Base-by-base conservation (phyloP, 2,329 filamentous ascomycete species). In the Hymenoscyphus scutula region DNA sequence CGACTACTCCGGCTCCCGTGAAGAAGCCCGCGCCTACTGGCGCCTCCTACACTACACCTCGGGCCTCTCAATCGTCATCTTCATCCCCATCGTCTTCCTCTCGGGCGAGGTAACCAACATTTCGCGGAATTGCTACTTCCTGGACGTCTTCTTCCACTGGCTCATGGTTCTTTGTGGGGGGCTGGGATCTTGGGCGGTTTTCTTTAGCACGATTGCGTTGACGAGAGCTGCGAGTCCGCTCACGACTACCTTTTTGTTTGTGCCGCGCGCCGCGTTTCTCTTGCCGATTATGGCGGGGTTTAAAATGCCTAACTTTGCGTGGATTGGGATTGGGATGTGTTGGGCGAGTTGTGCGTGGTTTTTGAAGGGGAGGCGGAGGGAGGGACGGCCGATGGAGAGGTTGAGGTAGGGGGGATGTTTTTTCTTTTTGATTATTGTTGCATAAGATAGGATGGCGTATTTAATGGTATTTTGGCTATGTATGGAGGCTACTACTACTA, bases 91-190 rank as follows among this genome's bases (percentile, higher is more conserved):
- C 53, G 76, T 82, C 23, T 69, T 83, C 29, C 64, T 84, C 19
- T 80, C 78, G 1, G 81, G 81, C 34, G 81, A 83, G 59, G 67
- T 82, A 1, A 69, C 72, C 5, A 76, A 80, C 61, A 82, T 84
- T 37, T 75, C 75, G 59, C 77, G 79, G 19, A 83, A 83, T 64
- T 82, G 82, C 61, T 82, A 82, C 60, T 80, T 82, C 71, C 76
- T 84, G 11, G 81, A 84, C 62, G 79, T 83, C 0, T 80, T 80
- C 2, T 84, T 80, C 70, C 82, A 83, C 73, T 84, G 81, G 81
- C 73, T 83, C 51, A 79, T 83, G 76, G 78, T 80, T 45, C 67
- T 78, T 3, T 80, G 80, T 61, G 80, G 79, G 2, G 79, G 79
- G 1, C 70, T 81, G 6, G 79, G 78, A 3, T 77, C 75, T 0